Conservation (phyloP, 169 alveolate species). For the Babesia bovis region DNA sequence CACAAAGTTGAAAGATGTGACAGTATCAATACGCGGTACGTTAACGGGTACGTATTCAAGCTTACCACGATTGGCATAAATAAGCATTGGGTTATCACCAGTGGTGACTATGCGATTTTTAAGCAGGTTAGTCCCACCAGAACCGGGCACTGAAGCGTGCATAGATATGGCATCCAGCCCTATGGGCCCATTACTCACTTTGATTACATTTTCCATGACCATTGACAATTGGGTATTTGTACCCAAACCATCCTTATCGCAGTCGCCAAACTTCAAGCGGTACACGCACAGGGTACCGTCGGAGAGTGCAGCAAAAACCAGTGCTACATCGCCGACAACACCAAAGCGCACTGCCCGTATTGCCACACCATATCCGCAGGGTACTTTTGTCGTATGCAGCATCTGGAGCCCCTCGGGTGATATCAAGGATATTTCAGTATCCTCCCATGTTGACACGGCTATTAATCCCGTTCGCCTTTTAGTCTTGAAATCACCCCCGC, state of each 20-base stretch:
- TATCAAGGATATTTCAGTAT: conserved; percentile 6
- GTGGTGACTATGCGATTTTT: conserved; percentile 28
- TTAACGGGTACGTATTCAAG: conserved; percentile 36
- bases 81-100: conserved; percentile 39
- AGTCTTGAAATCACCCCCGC: conserved; percentile 10
- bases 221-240: neutral
- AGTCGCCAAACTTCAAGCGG: neutral
- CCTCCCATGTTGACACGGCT: conserved; percentile 52
- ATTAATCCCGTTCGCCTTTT: conserved; percentile 15
- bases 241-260: neutral
- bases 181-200: conserved; percentile 28
- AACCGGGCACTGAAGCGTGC: neutral
- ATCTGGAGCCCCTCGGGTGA: neutral
- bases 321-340: conserved; percentile 8
- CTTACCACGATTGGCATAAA: conserved; percentile 37
- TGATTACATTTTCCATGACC: conserved; percentile 6
- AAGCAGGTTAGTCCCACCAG: conserved; percentile 5
- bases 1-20: neutral
- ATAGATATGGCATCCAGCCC: conserved; percentile 11
- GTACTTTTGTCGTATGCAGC: conserved; percentile 8
- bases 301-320: conserved; percentile 43
- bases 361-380: conserved; percentile 28
- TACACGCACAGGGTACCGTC: conserved; percentile 49
- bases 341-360: conserved; percentile 36
- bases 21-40: conserved; percentile 6